Evolutionary conservation across 108 stramenopile species (phyloP), one percentile per base, ranked within the genome.

Genomic region (Discostella stelligeroides): DNA sequence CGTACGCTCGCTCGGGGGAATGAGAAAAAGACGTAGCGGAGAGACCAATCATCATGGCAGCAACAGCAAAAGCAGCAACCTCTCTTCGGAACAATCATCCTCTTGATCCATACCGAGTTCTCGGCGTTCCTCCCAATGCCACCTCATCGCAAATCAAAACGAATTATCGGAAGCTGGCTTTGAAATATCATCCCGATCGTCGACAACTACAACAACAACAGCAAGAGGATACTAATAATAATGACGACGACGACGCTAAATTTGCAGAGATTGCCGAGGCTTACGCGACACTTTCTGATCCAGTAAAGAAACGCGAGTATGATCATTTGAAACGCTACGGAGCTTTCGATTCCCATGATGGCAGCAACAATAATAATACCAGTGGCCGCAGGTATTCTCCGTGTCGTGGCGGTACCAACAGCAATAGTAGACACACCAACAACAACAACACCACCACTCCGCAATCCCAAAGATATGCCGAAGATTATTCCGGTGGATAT

Each of bases 131-230:
- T 7, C 45, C 61, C 23, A 65, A 84, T 15, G 95, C 98, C n/a
- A 84, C 87, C 29, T 51, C 63, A 4, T 76, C 73, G 21, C 79
- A 97, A 66, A 95, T 98, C 53, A 95, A 94, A 65, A 75, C 83
- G 59, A 91, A 96, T 3, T 98, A 97, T 69, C 66, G 86, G 58
- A 59, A 70, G n/a, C 55, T 92, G 76, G 90, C 92, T 12, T 61
- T 92, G 54, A 66, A 47, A 43, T 83, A 87, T 30, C 92, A 92
- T 59, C 92, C 92, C 6, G 92, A 92, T 61, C 85, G 82, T 50
- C 86, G 84, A 28, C n/a, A n/a, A n/a, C n/a, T n/a, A n/a, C n/a
- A n/a, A n/a, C n/a, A n/a, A n/a, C n/a, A n/a, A n/a, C n/a, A n/a
- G n/a, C n/a, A n/a, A n/a, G n/a, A n/a, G n/a, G n/a, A n/a, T n/a